Evolutionary conservation across 2,329 filamentous ascomycete species (phyloP), one percentile per base, ranked within the genome.

Genomic region (Fusarium guadeloupense): DNA sequence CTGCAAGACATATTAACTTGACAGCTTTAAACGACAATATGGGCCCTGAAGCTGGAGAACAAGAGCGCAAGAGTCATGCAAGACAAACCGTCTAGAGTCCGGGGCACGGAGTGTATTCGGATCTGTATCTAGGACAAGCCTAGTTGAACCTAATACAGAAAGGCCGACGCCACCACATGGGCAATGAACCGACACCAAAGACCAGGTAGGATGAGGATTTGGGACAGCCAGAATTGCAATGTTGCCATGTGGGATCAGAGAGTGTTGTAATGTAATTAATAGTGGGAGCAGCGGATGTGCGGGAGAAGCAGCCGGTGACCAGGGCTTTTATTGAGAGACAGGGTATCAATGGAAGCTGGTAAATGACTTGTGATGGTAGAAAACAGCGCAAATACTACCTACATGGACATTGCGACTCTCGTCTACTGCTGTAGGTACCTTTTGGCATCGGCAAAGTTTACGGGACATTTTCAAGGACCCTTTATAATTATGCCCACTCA

Each of bases 81-180:
- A 37, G 30, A 46, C 55, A 61, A 47, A 50, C 34, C 43, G 16
- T 54, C 34, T 9, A 39, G 21, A 62, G 56, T 62, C 61, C 17
- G 59, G 50, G 64, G 57, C 54, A 55, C 53, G 39, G 53, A 38
- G 43, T 51, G 43, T 46, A 56, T 43, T 54, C 59, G 55, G 59
- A 38, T 57, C 53, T 59, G 52, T 53, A 42, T 63, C 61, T 67
- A 66, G 54, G 56, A 51, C 44, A 28, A 54, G 62, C 46, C 48
- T 69, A 69, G 62, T 39, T 49, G 61, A 60, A 59, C 51, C 49
- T 69, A 66, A 65, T 42, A 9, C 13, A 49, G 40, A 44, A 65
- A 49, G 62, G 37, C 66, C 61, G 42, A 62, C 66, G 66, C 66
- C 58, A 69, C 61, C 50, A 62, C 60, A 60, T 62, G 54, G 61